Conservation (phyloP, 2,329 filamentous ascomycete genomes). For the Pseudonectria foliicola region DNA sequence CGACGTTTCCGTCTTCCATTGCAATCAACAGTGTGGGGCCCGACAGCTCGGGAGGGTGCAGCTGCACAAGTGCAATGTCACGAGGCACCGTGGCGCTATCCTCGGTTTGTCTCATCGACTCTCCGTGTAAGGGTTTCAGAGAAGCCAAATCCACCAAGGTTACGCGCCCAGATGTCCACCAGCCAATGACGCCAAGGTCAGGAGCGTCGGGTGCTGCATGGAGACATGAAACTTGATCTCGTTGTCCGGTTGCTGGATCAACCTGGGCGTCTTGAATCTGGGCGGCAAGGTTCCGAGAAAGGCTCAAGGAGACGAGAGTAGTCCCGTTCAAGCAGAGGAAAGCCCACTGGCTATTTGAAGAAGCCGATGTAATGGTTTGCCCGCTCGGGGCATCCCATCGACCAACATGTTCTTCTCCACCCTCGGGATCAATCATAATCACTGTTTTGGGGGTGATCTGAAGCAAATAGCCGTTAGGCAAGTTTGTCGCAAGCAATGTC, state of each 20-base stretch:
- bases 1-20: constrained; percentile 85
- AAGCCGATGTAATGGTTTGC: constrained; percentile 67
- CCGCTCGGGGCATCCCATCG: constrained; percentile 49
- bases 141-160: constrained; percentile 64
- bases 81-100: constrained; percentile 75
- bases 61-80: constrained; percentile 70
- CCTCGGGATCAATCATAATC: constrained; percentile 54
- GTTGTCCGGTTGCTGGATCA: constrained; percentile 27
- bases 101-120: constrained; percentile 50
- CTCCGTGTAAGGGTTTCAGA: constrained; percentile 58
- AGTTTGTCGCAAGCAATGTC: constrained; percentile 64
- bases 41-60: constrained; percentile 53
- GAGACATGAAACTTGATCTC: constrained; percentile 77
- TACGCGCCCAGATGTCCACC: constrained; percentile 78
- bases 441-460: constrained; percentile 67
- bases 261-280: constrained; percentile 54
- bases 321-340: constrained; percentile 71
- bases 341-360: constrained; percentile 62
- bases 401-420: constrained; percentile 44
- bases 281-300: constrained; percentile 50
- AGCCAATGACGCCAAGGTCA: constrained; percentile 70
- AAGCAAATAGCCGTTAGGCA: constrained; percentile 57
- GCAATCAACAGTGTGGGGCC: constrained; percentile 78
- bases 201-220: constrained; percentile 60
- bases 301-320: constrained; percentile 61